These are phyloP conservation scores for Aspergillus ellipticus DNA, from an alignment of 495 filamentous ascomycete genomes.

Conservation along the genomic window DNA sequence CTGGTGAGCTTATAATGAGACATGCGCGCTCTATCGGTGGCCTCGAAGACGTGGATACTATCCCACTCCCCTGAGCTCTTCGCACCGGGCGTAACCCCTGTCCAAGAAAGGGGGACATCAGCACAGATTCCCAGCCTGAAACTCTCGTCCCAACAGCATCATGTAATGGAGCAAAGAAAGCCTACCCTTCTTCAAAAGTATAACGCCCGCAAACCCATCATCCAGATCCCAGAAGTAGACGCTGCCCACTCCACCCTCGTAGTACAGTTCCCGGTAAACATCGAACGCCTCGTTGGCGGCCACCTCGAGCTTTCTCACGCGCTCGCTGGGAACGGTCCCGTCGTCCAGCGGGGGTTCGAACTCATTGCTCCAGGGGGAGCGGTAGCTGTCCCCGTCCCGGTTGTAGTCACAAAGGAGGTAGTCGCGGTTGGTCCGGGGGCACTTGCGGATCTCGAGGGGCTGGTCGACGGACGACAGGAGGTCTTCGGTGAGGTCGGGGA, in stretches of 20 bases:
- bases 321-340: constrained; percentile 76
- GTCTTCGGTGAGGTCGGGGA: constrained; percentile 92
- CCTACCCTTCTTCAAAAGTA: constrained; percentile 88
- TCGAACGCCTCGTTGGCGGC: constrained; percentile 94
- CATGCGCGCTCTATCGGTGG: constrained; percentile 80
- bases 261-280: constrained; percentile 95
- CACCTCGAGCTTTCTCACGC: constrained; percentile 89
- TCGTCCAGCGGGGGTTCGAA: constrained; percentile 86
- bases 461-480: constrained; percentile 96
- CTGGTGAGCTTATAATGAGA: constrained; percentile 97
- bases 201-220: constrained; percentile 95
- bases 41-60: constrained; percentile 98
- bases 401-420: constrained; percentile 99
- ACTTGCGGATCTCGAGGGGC: constrained; percentile 81
- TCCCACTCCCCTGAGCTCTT: constrained; percentile 89
- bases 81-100: constrained; percentile 60
- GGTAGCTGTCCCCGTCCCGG: constrained; percentile 95
- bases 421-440: constrained; percentile 83
- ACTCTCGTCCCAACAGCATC: neutral
- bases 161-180: neutral
- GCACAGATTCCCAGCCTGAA: neutral
- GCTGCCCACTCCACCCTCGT: constrained; percentile 90
- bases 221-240: constrained; percentile 99
- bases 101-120: neutral
- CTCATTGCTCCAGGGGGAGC: constrained; percentile 96